These are phyloP conservation scores for Millerozyma miso DNA, from an alignment of 805 yeast species.

Conservation along the genomic window DNA sequence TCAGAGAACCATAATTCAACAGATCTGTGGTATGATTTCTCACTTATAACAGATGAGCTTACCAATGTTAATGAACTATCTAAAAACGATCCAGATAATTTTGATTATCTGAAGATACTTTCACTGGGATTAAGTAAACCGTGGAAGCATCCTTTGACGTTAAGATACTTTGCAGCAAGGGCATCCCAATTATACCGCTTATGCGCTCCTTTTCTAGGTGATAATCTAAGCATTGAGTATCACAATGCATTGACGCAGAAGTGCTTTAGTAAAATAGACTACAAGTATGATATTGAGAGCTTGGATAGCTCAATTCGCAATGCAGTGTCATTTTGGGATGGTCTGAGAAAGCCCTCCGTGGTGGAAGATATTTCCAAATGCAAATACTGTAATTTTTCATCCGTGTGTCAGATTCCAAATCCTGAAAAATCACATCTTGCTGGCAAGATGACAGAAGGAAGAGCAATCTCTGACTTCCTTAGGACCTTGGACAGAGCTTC, in stretches of 20 bases:
- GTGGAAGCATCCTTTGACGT: conserved; percentile 56
- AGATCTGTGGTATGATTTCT: conserved; percentile 2
- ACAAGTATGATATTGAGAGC: conserved; percentile 30
- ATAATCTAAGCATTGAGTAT: conserved; percentile 50
- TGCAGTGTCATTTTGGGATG: conserved; percentile 55
- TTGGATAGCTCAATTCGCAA: conserved; percentile 24
- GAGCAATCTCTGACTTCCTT: conserved; percentile 7
- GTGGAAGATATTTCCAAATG: conserved; percentile 44
- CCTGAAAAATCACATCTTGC: conserved; percentile 2
- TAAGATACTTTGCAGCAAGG: conserved; percentile 53
- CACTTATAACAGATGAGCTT: conserved; percentile 2
- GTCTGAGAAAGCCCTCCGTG: conserved; percentile 46
- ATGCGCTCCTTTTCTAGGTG: conserved; percentile 32
- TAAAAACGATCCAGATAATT: conserved; percentile 14
- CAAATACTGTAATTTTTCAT: conserved; percentile 49
- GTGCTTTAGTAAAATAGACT: conserved; percentile 36
- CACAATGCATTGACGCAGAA: conserved; percentile 30
- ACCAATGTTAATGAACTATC: conserved; percentile 7
- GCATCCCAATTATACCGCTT: conserved; percentile 43
- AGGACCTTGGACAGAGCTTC: not conserved
- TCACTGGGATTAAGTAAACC: conserved; percentile 24
- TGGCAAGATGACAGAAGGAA: conserved; percentile 4
- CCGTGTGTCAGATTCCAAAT: conserved; percentile 20
- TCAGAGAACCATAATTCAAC: not conserved
- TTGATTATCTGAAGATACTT: conserved; percentile 13